Percentiles rank a stretch among this genome's conserved stretches.
Conservation (phyloP, 2,329 filamentous ascomycete species). For the Chaetomium sp. region DNA sequence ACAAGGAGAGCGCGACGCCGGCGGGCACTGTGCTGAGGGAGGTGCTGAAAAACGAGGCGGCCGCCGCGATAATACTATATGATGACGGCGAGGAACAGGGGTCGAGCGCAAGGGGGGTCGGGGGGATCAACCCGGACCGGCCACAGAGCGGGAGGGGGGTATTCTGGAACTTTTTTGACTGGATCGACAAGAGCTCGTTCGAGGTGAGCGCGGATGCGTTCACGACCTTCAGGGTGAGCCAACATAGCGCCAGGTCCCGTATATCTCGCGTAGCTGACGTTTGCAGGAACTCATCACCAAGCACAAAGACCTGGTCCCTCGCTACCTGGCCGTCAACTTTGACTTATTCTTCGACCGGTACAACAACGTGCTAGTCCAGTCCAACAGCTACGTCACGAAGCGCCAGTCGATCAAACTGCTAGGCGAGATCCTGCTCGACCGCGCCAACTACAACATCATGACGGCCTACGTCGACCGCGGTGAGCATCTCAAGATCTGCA, state of each 20-base stretch:
- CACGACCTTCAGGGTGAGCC: slow-evolving; percentile 85
- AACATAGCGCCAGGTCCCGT: background rate
- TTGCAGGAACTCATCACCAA: slow-evolving; percentile 87
- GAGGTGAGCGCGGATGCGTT: slow-evolving; percentile 98
- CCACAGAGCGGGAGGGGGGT: slow-evolving; percentile 79
- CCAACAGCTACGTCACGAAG: slow-evolving; percentile 96
- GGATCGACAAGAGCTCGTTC: slow-evolving; percentile 95
- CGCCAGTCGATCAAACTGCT: slow-evolving; percentile 96
- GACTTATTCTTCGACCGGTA: slow-evolving; percentile 91
- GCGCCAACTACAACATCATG: slow-evolving; percentile 98
- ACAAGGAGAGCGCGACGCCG: slow-evolving; percentile 87
- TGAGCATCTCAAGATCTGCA: slow-evolving; percentile 96
- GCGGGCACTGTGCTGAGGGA: slow-evolving; percentile 89
- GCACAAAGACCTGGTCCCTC: slow-evolving; percentile 87
- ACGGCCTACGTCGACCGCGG: slow-evolving; percentile 93
- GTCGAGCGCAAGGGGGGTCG: slow-evolving; percentile 74
- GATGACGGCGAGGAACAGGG: slow-evolving; percentile 76
- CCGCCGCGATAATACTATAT: slow-evolving; percentile 88
- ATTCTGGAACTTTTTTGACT: slow-evolving; percentile 96
- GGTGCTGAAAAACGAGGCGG: slow-evolving; percentile 84
- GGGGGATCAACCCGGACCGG: slow-evolving; percentile 73
- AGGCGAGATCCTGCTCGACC: slow-evolving; percentile 89
- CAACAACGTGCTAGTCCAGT: slow-evolving; percentile 84
- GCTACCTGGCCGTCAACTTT: slow-evolving; percentile 87
- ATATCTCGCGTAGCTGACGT: background rate